Evolutionary conservation across 2,329 filamentous ascomycete species (phyloP).

Genomic region (Byssochlamys sp.): DNA sequence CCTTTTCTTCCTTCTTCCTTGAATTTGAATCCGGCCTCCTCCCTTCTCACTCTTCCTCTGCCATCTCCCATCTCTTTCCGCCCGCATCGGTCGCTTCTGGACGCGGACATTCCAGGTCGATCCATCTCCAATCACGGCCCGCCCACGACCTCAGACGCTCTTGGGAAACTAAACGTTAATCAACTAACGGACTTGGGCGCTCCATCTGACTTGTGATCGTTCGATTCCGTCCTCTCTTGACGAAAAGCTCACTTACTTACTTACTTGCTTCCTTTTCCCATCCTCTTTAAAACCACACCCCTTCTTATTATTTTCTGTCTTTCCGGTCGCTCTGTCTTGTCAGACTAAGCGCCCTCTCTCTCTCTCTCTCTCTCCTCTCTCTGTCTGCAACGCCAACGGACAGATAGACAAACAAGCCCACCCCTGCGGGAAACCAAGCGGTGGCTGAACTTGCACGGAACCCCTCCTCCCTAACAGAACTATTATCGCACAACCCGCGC

Average conservation of each 20-base stretch:
- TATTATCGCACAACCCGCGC: background rate
- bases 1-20: background rate
- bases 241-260: no score
- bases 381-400: no score
- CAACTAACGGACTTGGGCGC: background rate
- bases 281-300: background rate
- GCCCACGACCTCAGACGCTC: background rate
- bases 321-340: constrained; percentile 8
- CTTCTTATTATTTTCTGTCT: background rate
- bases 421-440: background rate
- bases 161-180: background rate
- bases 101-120: background rate
- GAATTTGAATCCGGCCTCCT: background rate
- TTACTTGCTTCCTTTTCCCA: background rate
- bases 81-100: background rate
- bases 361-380: background rate
- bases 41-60: constrained; percentile 1
- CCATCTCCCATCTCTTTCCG: background rate
- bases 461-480: background rate
- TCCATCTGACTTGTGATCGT: background rate
- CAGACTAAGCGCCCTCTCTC: background rate
- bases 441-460: background rate
- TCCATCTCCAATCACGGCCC: background rate
- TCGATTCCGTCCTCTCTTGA: background rate
- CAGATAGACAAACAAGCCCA: background rate